phyloP scores from a whole-genome alignment of 2,329 filamentous ascomycete species.

The Parastagonospora avenae region DNA sequence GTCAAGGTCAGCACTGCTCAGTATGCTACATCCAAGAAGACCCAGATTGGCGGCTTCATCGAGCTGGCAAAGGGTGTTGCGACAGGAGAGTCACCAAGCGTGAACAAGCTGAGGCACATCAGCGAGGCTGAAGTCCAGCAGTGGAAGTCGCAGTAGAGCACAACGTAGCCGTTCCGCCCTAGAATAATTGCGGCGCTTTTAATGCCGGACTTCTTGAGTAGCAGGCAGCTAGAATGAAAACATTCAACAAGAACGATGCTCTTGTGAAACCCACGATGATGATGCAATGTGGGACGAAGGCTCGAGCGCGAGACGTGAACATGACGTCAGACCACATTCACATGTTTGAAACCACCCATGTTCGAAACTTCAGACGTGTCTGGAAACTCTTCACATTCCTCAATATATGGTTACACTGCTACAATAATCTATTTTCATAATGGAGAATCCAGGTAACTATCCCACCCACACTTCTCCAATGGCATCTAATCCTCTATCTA shows the following conservation, averaged over 20 bases:
- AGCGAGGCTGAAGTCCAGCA: slow-evolving; percentile 54
- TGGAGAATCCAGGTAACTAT: slow-evolving; percentile 37
- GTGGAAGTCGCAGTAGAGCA: slow-evolving; percentile 39
- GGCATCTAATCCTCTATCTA: slow-evolving; percentile 13
- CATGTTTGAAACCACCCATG: neutral
- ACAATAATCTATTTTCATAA: neutral
- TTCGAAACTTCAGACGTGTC: neutral
- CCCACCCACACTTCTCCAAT: too few species aligned
- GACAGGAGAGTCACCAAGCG: slow-evolving; percentile 71
- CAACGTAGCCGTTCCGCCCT: too few species aligned
- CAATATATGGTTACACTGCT: neutral
- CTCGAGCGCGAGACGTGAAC: too few species aligned
- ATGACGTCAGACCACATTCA: neutral
- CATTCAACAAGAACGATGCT: neutral
- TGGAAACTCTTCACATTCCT: neutral
- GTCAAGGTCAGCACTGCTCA: slow-evolving; percentile 74
- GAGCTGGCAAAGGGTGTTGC: slow-evolving; percentile 78
- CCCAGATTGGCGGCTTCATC: slow-evolving; percentile 65
- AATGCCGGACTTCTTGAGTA: neutral
- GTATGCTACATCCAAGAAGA: slow-evolving; percentile 69
- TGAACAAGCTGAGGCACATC: slow-evolving; percentile 80
- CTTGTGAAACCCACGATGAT: neutral
- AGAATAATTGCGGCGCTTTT: too few species aligned
- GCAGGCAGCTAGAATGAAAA: neutral
- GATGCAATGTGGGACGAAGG: too few species aligned